Evolutionary conservation across 2,329 filamentous ascomycete genomes (phyloP), one percentile per base, ranked within the genome.

Genomic region (Cordyceps militaris): DNA sequence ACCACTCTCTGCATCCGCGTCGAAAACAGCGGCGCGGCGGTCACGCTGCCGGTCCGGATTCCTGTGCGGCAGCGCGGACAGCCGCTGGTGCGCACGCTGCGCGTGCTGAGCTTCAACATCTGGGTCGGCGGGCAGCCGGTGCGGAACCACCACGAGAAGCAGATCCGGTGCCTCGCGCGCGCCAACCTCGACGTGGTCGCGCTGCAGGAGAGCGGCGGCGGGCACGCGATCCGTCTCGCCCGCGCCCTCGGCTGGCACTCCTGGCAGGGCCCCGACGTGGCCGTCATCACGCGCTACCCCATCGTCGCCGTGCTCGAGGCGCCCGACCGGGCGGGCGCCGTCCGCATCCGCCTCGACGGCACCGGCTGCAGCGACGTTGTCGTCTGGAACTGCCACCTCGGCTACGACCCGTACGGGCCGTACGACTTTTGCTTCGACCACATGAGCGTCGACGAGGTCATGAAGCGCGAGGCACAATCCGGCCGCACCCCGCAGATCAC

Each of bases 381-480:
- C 51, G 62, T 74, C 43, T 74, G 68, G 65, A 69, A 67, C 23
- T 66, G 66, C 36, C 74, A 76, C 55, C 55, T 75, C 4, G 72
- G 69, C 1, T 70, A 69, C 34, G 63, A 66, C 19, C 74, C 74
- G 0, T 76, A 76, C 38, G 73, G 74, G 0, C 74, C 74, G 0
- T 76, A 76, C 57, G 74, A 74, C 52, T 72, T 74, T 58, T 76
- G 74, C 65, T 75, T 70, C 38, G 65, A 71, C 34, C 63, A 69
- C 16, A 67, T 70, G 65, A 61, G 63, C 3, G 59, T 67, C 3
- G 69, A 71, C 1, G 50, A 67, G 47, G 70, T 75, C 5, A 61
- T 74, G 3, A 56, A 66, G 56, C 63, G 67, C 6, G 74, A 76
- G 59, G 63, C 58, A 3, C 42, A 68, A 32, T 75, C 73, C 0